Base-by-base conservation (phyloP, 2,329 filamentous ascomycete genomes). In the Cercospora zeae-maydis region DNA sequence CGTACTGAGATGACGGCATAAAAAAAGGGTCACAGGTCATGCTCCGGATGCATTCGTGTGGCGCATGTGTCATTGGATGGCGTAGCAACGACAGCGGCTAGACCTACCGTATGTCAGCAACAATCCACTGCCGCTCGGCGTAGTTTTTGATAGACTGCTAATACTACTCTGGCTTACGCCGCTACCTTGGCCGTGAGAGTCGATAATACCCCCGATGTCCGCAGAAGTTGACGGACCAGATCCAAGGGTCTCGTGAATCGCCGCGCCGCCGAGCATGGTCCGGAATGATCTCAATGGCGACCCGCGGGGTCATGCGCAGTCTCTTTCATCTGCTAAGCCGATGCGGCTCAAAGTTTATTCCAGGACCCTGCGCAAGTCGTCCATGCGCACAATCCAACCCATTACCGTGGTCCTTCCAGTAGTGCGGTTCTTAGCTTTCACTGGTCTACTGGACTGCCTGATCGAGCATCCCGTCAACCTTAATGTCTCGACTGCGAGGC, bases 401-500 rank as follows among this genome's bases (percentile, higher is more conserved):
- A 37, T 27, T 36, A 58, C 55, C 55, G 55, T 58, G 36, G 55
- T 58, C 37, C 37, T 58, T 39, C 55, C 55, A 58, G 55, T 21
- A 27, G 21, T 14, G 33, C 34, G 53, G 53, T 27, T 47, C 39
- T 21, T 21, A 33, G 30, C n/a, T 30, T 33, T 42, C 27, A 58
- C 37, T 58, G 36, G 55, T 27, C 37, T n/a, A 45, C 14, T 27
- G 30, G 30, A 31, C 30, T 58, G 36, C 55, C 55, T 45, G 11
- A 47, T 42, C 34, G 8, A 42, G 53, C 37, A 39, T 11, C 21
- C 34, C 53, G 31, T n/a, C 53, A 56, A 37, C 53, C 53, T 56
- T 56, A 30, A 33, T 30, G 34, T 56, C 37, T 36, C 34, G 8
- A 37, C 39, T 24, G 24, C 53, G 21, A 37, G 19, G 34, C 13